phyloP scores from a whole-genome alignment of 441 rosid species.

The Erodium trifolium region DNA sequence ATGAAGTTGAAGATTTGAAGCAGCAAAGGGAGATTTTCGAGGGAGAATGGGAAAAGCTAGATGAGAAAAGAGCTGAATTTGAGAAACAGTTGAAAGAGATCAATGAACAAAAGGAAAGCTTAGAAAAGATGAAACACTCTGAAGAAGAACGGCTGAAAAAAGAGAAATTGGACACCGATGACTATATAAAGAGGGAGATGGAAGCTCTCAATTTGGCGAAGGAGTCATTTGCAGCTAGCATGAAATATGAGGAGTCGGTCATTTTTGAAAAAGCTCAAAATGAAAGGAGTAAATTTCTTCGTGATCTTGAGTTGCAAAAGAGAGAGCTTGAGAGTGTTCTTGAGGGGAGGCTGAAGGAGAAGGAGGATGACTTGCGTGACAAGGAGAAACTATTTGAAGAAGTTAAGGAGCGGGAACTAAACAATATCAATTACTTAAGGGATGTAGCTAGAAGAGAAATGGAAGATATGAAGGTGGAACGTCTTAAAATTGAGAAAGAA shows the following conservation, averaged over 20 bases:
- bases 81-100: constrained; percentile 47
- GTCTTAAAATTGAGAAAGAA: constrained; percentile 50
- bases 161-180: constrained; percentile 46
- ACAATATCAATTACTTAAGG: constrained; percentile 60
- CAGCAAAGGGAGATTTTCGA: constrained; percentile 77
- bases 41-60: constrained; percentile 87
- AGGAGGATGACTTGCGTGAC: constrained; percentile 50
- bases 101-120: constrained; percentile 43
- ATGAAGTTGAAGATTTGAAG: constrained; percentile 83
- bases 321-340: constrained; percentile 58
- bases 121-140: constrained; percentile 47
- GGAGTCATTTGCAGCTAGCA: constrained; percentile 54
- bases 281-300: constrained; percentile 64
- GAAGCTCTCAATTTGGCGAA: constrained; percentile 62
- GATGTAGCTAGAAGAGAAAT: constrained; percentile 78
- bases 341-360: constrained; percentile 51
- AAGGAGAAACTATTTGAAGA: constrained; percentile 58
- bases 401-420: constrained; percentile 66
- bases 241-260: constrained; percentile 60
- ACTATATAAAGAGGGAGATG: constrained; percentile 47
- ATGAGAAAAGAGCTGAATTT: constrained; percentile 56
- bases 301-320: constrained; percentile 58
- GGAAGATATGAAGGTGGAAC: constrained; percentile 65
- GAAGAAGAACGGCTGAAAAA: constrained; percentile 62
- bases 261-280: constrained; percentile 54